Conservation (phyloP, 192 early-diverging fungal genomes). For the Fimicolochytrium jonesii region DNA sequence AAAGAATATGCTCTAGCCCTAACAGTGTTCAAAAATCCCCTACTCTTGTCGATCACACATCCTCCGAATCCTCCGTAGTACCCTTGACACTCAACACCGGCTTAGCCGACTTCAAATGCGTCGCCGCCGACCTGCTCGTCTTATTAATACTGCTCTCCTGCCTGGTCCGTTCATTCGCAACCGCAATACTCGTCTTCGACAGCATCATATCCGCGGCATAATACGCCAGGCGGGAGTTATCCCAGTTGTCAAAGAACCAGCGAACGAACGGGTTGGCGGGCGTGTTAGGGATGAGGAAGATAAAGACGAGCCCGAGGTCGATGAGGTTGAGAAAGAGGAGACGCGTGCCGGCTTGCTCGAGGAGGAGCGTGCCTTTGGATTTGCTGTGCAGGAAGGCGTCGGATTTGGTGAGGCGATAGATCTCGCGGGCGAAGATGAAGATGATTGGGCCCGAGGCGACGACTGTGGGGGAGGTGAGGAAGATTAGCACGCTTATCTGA, state of each 20-base stretch:
- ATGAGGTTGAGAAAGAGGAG: slow-evolving; percentile 13
- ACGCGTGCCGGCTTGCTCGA: neutral
- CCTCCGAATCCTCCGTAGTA: too few species aligned
- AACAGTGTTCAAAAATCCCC: too few species aligned
- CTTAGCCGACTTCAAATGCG: too few species aligned
- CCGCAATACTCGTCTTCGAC: too few species aligned
- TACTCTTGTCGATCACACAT: too few species aligned
- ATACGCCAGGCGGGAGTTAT: slow-evolving; percentile 7
- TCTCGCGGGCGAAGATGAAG: neutral
- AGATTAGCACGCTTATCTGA: too few species aligned
- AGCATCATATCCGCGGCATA: slow-evolving; percentile 12
- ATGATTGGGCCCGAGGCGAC: neutral
- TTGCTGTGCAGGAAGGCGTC: neutral
- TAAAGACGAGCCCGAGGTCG: slow-evolving; percentile 10
- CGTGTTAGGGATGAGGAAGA: neutral
- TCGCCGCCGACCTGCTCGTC: too few species aligned
- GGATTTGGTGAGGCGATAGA: neutral
- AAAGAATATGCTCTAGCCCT: too few species aligned
- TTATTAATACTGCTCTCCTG: too few species aligned
- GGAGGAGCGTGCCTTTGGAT: neutral
- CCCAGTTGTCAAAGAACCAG: slow-evolving; percentile 22
- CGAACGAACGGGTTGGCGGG: neutral
- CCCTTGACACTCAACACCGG: too few species aligned
- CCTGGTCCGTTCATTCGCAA: too few species aligned
- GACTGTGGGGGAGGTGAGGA: neutral